These are phyloP conservation scores for Fermentozyma sake DNA, from an alignment of 1,139 yeast species.

Conservation along the genomic window DNA sequence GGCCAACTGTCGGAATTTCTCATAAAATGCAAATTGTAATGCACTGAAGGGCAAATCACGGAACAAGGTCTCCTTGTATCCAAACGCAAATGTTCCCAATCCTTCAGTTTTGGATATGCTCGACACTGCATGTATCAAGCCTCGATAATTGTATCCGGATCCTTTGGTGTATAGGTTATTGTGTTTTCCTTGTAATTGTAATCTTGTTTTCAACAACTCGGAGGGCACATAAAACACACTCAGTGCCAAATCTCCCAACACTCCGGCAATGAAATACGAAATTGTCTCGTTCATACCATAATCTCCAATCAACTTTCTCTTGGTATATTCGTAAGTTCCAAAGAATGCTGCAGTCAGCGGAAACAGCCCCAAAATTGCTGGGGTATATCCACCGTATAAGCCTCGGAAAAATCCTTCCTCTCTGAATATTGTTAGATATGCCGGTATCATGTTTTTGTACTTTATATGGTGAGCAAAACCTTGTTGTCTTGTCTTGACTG, in stretches of 20 bases:
- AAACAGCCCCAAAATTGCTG: conserved; percentile 86
- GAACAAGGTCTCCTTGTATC: conserved; percentile 87
- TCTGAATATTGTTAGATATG: conserved; percentile 63
- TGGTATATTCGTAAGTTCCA: conserved; percentile 80
- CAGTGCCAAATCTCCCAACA: conserved; percentile 85
- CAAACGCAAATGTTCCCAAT: conserved; percentile 69
- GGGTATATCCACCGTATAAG: conserved; percentile 85
- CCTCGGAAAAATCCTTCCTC: conserved; percentile 89
- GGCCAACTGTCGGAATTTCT: conserved; percentile 68
- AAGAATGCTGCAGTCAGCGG: conserved; percentile 94
- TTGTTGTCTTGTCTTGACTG: conserved; percentile 95
- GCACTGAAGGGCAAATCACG: conserved; percentile 96
- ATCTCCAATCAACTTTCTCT: conserved; percentile 63
- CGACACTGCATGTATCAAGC: conserved; percentile 60
- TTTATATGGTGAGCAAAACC: conserved; percentile 71
- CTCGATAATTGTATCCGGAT: conserved; percentile 78
- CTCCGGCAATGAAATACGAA: conserved; percentile 80
- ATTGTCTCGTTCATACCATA: conserved; percentile 72
- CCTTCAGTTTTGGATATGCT: conserved; percentile 73
- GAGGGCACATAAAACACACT: conserved; percentile 95
- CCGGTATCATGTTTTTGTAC: conserved; percentile 63
- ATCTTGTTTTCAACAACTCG: conserved; percentile 89
- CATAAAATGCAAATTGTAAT: conserved; percentile 92
- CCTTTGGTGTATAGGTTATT: conserved; percentile 76
- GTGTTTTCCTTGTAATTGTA: conserved; percentile 85